Percentiles rank a stretch among this genome's conserved stretches.
Evolutionary conservation across 2,329 filamentous ascomycete species (phyloP).

Genomic region (Paraconiothyrium brasiliense): DNA sequence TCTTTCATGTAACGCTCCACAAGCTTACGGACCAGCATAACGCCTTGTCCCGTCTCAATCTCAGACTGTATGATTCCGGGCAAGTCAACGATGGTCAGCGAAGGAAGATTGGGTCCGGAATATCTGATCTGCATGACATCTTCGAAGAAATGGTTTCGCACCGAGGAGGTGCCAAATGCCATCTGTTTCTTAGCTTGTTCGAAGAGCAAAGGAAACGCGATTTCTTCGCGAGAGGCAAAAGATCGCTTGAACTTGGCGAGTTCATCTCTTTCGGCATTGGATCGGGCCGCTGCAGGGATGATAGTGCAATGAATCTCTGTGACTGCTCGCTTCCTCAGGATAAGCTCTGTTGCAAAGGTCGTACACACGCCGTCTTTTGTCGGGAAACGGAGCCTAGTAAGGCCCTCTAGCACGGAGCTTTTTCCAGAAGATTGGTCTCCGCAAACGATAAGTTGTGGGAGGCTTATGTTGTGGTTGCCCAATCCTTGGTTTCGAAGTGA

Average conservation of each 20-base stretch:
- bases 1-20: constrained; percentile 55
- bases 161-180: constrained; percentile 27
- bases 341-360: constrained; percentile 68
- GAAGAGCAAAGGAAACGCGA: constrained; percentile 57
- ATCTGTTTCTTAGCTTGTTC: constrained; percentile 62
- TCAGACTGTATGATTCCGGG: constrained; percentile 63
- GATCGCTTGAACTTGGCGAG: constrained; percentile 29
- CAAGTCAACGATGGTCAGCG: constrained; percentile 65
- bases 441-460: constrained; percentile 44
- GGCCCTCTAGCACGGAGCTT: constrained; percentile 41
- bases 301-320: constrained; percentile 58
- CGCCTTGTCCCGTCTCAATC: constrained; percentile 56
- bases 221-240: constrained; percentile 32
- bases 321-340: constrained; percentile 56
- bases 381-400: constrained; percentile 67
- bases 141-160: constrained; percentile 25
- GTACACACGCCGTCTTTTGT: constrained; percentile 66
- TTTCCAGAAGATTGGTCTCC: constrained; percentile 44
- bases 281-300: constrained; percentile 28
- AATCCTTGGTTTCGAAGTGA: constrained; percentile 50
- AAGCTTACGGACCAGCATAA: constrained; percentile 58
- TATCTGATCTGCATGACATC: constrained; percentile 44
- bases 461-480: constrained; percentile 42
- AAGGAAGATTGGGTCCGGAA: constrained; percentile 46
- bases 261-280: constrained; percentile 20